Base-by-base conservation (phyloP, 1,139 yeast species). In the Citeromyces hawaiiensis region DNA sequence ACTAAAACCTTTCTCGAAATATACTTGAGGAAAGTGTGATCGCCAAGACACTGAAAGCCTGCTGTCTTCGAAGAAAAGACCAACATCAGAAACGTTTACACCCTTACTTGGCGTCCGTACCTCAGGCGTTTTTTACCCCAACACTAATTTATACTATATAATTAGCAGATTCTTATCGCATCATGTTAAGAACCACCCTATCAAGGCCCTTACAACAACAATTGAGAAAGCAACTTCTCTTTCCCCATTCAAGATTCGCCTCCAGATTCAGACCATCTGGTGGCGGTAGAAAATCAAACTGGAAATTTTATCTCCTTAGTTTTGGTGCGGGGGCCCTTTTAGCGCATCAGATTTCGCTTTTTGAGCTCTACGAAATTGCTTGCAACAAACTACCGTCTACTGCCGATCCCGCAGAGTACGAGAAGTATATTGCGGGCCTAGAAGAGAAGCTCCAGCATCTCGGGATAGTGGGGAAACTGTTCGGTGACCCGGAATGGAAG, bases 391-490 rank as follows among this genome's bases (percentile, higher is more conserved):
- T 43, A 5, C 43, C 55, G 9, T 57, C 57, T 2, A 39, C 38
- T 3, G 40, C 27, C 3, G 43, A 43, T 36, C 38, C 40, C 5
- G 39, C 33, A 2, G 51, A 43, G 13, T 40, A 34, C 4, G 40
- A 36, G 1, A 18, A 39, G 3, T 69, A 66, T 47, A 47, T 52
- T 27, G 43, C 43, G 4, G 44, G 51, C 2, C 47, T 82, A 40
- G 73, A 70, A 44, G 58, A 60, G 38, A 61, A 76, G 43, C 56
- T 81, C 42, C 64, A 68, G 39, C 54, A 63, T 4, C 56, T 83
- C 39, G 73, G 77, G 0, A 55, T 80, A 1, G 80, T 74, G 40
- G 61, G 70, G 45, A 51, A 64, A 40, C 57, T 79, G 38, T 51
- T 58, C 1, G 50, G 56, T n/a, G 59, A 65, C 13, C 64, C 67